Percentiles rank a stretch among this genome's conserved stretches.
phyloP scores from a whole-genome alignment of 768 basidiomycete species.

The Serendipita sp. region DNA sequence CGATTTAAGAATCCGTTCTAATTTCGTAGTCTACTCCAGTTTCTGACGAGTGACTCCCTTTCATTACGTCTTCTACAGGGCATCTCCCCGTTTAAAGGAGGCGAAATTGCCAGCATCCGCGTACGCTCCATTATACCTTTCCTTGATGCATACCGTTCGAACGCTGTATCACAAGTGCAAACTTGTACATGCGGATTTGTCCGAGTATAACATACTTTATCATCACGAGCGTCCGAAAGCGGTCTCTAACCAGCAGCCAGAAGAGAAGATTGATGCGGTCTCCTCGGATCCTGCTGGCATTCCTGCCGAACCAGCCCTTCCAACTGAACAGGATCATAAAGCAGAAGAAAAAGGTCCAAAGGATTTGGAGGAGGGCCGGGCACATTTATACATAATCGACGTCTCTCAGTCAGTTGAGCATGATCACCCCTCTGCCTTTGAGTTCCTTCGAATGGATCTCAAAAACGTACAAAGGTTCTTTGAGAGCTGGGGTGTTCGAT shows the following conservation, averaged over 20 bases:
- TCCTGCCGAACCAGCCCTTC: no score
- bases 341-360: no score
- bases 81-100: constrained; percentile 87
- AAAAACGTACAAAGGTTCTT: constrained; percentile 92
- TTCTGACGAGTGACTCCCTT: background rate
- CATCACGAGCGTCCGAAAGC: constrained; percentile 25
- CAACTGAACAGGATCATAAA: no score
- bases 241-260: no score
- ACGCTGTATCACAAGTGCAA: constrained; percentile 80
- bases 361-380: constrained; percentile 13
- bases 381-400: constrained; percentile 83
- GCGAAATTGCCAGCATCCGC: constrained; percentile 37
- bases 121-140: constrained; percentile 49
- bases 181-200: constrained; percentile 93
- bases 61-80: constrained; percentile 30
- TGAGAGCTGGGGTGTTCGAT: constrained; percentile 49
- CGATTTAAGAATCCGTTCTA: background rate
- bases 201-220: constrained; percentile 94
- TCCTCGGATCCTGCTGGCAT: no score
- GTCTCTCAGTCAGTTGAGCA: constrained; percentile 98
- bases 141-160: constrained; percentile 65
- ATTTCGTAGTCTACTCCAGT: background rate
- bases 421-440: constrained; percentile 90
- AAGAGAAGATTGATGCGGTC: no score
- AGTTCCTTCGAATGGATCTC: constrained; percentile 86